phyloP scores from a whole-genome alignment of 352 stramenopile species.

The Phytophthora tubulina region DNA sequence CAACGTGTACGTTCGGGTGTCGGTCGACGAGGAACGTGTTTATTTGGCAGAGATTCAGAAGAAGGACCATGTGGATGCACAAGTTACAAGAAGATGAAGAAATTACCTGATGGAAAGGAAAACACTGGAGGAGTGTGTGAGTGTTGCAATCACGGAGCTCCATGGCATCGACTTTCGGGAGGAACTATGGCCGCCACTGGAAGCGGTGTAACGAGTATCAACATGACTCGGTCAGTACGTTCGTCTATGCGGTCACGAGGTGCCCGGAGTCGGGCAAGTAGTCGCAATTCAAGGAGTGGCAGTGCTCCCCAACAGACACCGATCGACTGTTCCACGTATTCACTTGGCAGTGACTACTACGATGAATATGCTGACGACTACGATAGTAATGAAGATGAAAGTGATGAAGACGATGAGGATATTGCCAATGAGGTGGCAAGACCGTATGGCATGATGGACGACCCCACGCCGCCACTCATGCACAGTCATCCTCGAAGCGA shows the following conservation, averaged over 20 bases:
- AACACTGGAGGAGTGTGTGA: constrained; percentile 74
- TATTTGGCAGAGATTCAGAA: constrained; percentile 64
- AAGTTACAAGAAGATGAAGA: constrained; percentile 64
- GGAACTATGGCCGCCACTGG: constrained; percentile 48
- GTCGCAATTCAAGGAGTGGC: constrained; percentile 38
- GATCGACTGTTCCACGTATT: constrained; percentile 45
- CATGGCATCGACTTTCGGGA: constrained; percentile 74
- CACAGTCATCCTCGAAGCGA: constrained; percentile 38
- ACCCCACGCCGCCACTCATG: constrained; percentile 42
- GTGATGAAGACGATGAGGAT: constrained; percentile 71
- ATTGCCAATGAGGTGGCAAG: constrained; percentile 81
- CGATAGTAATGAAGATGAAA: constrained; percentile 48
- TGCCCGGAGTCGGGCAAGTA: constrained; percentile 43
- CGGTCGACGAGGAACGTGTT: constrained; percentile 65
- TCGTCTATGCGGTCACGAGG: constrained; percentile 33
- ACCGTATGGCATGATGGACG: constrained; percentile 50
- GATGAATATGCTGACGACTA: constrained; percentile 60
- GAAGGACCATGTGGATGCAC: constrained; percentile 64
- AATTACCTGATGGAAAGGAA: constrained; percentile 44
- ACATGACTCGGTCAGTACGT: constrained; percentile 14
- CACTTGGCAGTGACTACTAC: constrained; percentile 52
- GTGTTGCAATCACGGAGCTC: constrained; percentile 72
- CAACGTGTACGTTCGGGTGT: constrained; percentile 43
- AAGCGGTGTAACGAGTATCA: constrained; percentile 27
- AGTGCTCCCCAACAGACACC: constrained; percentile 28